Evolutionary conservation across 768 basidiomycete genomes (phyloP).

Genomic region (Ramaria sp.): DNA sequence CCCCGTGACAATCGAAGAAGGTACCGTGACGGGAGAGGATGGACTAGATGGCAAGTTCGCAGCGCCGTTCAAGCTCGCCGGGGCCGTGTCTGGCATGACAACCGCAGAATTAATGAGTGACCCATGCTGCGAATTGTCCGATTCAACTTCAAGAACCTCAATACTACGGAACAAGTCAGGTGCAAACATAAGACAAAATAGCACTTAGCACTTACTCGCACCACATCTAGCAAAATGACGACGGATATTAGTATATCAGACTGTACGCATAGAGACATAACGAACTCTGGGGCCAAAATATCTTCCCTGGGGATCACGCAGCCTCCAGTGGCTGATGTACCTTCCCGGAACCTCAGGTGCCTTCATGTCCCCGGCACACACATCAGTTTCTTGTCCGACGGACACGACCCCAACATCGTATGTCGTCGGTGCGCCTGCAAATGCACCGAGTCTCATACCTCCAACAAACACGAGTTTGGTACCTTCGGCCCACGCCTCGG

Average conservation of each 20-base stretch:
- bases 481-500: conserved; percentile 50
- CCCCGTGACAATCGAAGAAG: neutral
- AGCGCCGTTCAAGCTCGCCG: neutral
- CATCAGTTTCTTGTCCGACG: conserved; percentile 47
- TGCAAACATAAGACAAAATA: neutral
- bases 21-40: conserved; percentile 3
- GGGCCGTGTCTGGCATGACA: conserved; percentile 1
- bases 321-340: conserved; percentile 70
- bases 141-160: neutral
- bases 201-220: conserved; percentile 2
- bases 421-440: conserved; percentile 17
- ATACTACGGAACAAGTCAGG: neutral
- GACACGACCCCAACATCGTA: conserved; percentile 47
- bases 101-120: conserved; percentile 4
- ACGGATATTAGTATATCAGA: neutral
- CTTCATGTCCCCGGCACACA: conserved; percentile 71
- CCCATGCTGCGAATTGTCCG: neutral
- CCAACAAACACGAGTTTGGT: conserved; percentile 65
- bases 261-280: neutral
- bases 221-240: conserved; percentile 2
- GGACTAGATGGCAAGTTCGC: neutral
- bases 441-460: conserved; percentile 47
- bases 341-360: conserved; percentile 66
- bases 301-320: conserved; percentile 46
- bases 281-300: conserved; percentile 68